A percentile compares a stretch with the other conserved stretches of the same genome.
Evolutionary conservation across 2,329 filamentous ascomycete genomes (phyloP).

Genomic region (Venturia effusa): DNA sequence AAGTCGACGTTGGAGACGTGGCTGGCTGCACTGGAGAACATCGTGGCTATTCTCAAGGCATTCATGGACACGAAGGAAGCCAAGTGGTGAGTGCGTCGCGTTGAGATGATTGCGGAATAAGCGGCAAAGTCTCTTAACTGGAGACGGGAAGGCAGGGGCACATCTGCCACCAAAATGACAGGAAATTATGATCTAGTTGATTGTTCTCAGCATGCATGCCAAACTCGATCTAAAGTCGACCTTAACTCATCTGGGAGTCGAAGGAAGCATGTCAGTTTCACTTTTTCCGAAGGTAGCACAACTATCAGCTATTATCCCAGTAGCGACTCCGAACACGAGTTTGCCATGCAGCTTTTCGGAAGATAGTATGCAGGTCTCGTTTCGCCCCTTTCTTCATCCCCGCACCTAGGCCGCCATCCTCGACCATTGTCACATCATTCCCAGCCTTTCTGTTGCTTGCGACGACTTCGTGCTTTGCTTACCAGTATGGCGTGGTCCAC

Average conservation of each 20-base stretch:
- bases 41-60: constrained; percentile 62
- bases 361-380: not conserved
- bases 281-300: not conserved
- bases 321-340: not conserved
- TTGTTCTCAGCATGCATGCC: not conserved
- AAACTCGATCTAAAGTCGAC: not conserved
- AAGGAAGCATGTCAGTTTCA: not conserved
- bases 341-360: not conserved
- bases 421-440: not conserved
- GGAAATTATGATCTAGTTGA: not conserved
- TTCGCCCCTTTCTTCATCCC: not conserved
- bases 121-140: not conserved
- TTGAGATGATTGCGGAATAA: not conserved
- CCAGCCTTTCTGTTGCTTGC: not conserved
- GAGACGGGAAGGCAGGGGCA: not conserved
- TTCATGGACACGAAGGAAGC: constrained; percentile 46
- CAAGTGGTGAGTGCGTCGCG: constrained; percentile 15
- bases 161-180: not conserved
- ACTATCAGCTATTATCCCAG: not conserved
- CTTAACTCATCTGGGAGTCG: not conserved
- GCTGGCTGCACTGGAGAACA: constrained; percentile 65
- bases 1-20: constrained; percentile 55
- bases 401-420: not conserved
- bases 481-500: not conserved
- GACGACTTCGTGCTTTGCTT: not conserved